phyloP scores from a whole-genome alignment of 495 filamentous ascomycete genomes.

The Aspergillus bertholletiae region DNA sequence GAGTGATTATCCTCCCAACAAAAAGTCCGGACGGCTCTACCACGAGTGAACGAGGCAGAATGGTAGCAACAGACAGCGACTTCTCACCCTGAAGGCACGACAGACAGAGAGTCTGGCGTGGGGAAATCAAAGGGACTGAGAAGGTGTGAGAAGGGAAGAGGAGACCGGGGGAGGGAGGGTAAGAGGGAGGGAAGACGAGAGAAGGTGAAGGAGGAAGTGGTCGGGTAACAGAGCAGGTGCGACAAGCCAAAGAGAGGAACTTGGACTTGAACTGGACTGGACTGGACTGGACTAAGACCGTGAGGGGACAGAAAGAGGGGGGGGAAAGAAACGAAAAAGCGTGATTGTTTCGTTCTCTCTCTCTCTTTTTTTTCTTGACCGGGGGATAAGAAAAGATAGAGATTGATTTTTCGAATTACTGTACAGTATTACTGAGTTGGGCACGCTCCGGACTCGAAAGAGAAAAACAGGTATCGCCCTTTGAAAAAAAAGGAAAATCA shows the following conservation, averaged over 20 bases:
- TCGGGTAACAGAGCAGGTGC: slow-evolving; percentile 6
- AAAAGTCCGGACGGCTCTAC: slow-evolving; percentile 19
- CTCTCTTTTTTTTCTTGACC: slow-evolving; percentile 13
- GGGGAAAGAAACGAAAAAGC: slow-evolving; percentile 9
- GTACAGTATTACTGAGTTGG: background rate
- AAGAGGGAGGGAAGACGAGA: slow-evolving; percentile 12
- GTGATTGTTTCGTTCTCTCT: slow-evolving; percentile 11
- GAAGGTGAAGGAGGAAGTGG: slow-evolving; percentile 19
- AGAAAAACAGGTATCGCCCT: background rate
- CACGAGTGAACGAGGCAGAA: slow-evolving; percentile 42
- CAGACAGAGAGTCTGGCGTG: slow-evolving; percentile 21
- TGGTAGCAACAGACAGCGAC: slow-evolving; percentile 5
- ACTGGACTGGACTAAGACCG: slow-evolving; percentile 3
- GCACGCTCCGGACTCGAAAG: background rate
- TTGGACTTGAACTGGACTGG: background rate
- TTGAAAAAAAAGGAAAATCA: background rate
- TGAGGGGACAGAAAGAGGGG: background rate
- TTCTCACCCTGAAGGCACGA: slow-evolving; percentile 21
- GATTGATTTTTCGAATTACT: background rate
- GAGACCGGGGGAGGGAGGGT: slow-evolving; percentile 13
- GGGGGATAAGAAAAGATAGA: slow-evolving; percentile 13
- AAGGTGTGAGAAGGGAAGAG: slow-evolving; percentile 15
- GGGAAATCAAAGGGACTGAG: slow-evolving; percentile 13
- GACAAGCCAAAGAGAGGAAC: background rate
- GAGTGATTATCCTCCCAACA: slow-evolving; percentile 20